Base-by-base conservation (phyloP, 1,284 basidiomycete species). In the Ceratobasidium papillatum region DNA sequence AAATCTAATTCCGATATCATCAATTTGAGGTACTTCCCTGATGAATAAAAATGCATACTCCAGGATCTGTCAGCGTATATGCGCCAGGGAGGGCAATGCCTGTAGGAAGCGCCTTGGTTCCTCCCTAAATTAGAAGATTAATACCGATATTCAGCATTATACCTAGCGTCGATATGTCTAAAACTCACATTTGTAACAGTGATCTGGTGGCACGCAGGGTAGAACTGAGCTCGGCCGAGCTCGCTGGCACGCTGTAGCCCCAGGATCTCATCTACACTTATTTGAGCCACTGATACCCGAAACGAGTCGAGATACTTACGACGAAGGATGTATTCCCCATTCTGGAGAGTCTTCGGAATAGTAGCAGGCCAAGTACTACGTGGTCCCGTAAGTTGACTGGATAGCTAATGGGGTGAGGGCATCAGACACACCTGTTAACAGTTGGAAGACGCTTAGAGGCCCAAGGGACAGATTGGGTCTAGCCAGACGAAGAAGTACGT, bases 261-360 rank as follows among this genome's bases (percentile, higher is more conserved):
- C 22, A 65, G 45, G 32, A 65, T 65, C 27, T 65, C 63, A n/a
- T 65, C 63, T 65, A 27, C 19, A 51, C 12, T 30, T 34, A 2
- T 12, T 14, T 32, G 7, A 12, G 22, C 19, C 12, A 32, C 9
- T 34, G 45, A 25, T 49, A 32, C 22, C 3, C 30, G 9, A 14
- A 17, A 34, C 1, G 22, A 22, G 32, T 2, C 12, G 43, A n/a
- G n/a, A n/a, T 7, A 61, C 63, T 32, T 49, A 65, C 63, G 63
- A 25, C 63, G 63, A 49, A 65, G 63, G 22, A 65, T 65, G 30
- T 65, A 65, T 65, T 65, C 63, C 2, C 63, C 63, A 51, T 51
- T 65, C 45, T 65, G 63, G 25, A 65, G 63, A 32, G 63, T 49
- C 36, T 65, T 65, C 2, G 63, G 63, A 30, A 65, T 65, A 65